Evolutionary conservation across 2,329 filamentous ascomycete species (phyloP), one percentile per base, ranked within the genome.

Genomic region (Tolypocladium nubicola): DNA sequence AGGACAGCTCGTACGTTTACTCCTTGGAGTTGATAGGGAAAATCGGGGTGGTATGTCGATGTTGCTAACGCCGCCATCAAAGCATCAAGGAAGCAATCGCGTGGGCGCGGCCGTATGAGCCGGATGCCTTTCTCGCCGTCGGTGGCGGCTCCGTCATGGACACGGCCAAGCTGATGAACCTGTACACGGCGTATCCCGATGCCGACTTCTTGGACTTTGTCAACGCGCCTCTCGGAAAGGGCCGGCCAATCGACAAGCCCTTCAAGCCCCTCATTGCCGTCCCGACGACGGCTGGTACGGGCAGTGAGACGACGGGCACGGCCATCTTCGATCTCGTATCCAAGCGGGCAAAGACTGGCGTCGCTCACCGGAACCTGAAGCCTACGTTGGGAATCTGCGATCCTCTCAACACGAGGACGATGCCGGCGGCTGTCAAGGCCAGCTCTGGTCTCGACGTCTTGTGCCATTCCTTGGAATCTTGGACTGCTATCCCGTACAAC

Each of bases 91-190:
- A 95, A 61, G 94, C 94, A 8, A 97, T 99, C 68, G 87, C 81
- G 1, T 95, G 91, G 75, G 85, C 85, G 21, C 93, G 92, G 64
- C 85, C 87, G 1, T 89, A 90, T 69, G 73, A 80, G 35, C 88
- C 91, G 0, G 94, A 97, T 72, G 90, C 90, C 2, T 97, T 96
- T 70, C 80, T 99, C 19, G 94, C 94, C 26, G 94, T 99, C 19
- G 94, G 89, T 35, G 82, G 73, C 64, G 94, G 94, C 41, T 96
- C 90, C 43, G 94, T 97, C 63, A 99, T 99, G 64, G 94, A 99
- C 73, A 99, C 94, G 1, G 93, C 94, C 56, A 99, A 99, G 74
- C 80, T 99, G 57, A 97, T 99, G 92, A 99, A 99, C 69, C 81
- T 99, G 0, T 97, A 97, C 75, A 89, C 87, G 1, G 86, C 84